Evolutionary conservation across 1,284 basidiomycete species (phyloP), one percentile per base, ranked within the genome.

Genomic region (Trichosporon sp.): DNA sequence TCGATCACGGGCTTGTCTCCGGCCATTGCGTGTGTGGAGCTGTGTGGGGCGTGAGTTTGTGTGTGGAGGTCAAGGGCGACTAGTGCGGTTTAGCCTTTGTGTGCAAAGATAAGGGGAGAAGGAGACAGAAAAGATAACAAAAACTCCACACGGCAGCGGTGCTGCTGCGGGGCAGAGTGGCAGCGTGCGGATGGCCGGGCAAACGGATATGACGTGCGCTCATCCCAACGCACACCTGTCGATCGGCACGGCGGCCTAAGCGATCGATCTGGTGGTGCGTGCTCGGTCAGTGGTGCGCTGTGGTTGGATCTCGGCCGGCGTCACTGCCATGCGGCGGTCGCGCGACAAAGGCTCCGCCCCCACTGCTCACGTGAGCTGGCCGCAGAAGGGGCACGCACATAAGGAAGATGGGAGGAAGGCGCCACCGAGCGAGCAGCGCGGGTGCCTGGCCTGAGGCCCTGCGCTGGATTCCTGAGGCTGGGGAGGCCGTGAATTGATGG

Each of bases 1-100:
- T 65, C 35, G 51, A 65, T 21, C 47, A 51, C 47, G 21, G 47
- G 47, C 47, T 51, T 51, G 47, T 51, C 47, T 51, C 47, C 47
- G 47, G 47, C 47, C 47, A 51, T 51, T 42, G 38, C 8, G 38
- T 42, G 35, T n/a, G n/a, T n/a, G n/a, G n/a, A n/a, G n/a, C 32
- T 32, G 32, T 32, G 38, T 42, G 18, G 38, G 38, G 15, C 38
- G 15, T n/a, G 38, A 42, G 38, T 42, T 15, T n/a, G 38, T 3
- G 18, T 42, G 38, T 18, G 38, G 38, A 18, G 18, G 38, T 42
- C 8, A 18, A 42, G 18, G n/a, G n/a, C n/a, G n/a, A 42, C 38
- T 42, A n/a, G 38, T 42, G 4, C 6, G 15, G 38, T 42, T 42
- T n/a, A n/a, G 18, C 35, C 35, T n/a, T n/a, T 23, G 21, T 7